Evolutionary conservation across 2,329 filamentous ascomycete genomes (phyloP).

Genomic region (Colletotrichum somersetense): DNA sequence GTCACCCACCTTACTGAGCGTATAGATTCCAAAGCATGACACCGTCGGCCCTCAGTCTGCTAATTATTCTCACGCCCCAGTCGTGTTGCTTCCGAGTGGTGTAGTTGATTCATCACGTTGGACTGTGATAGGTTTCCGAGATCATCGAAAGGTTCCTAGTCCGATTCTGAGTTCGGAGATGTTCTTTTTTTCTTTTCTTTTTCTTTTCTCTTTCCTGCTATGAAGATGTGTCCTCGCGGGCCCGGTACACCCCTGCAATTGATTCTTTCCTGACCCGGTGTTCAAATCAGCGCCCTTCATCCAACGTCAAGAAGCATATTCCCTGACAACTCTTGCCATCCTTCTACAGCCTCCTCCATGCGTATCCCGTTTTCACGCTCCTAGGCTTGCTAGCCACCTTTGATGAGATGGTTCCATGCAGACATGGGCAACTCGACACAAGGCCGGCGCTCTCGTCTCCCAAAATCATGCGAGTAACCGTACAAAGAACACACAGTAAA

Average conservation of each 20-base stretch:
- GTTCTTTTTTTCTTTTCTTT: slow-evolving; percentile 5
- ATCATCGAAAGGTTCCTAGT: slow-evolving; percentile 27
- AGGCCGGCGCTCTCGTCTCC: not conserved
- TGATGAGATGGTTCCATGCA: not conserved
- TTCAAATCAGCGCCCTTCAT: not conserved
- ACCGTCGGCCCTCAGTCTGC: slow-evolving; percentile 2
- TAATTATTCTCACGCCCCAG: not conserved
- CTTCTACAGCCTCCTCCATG: not conserved
- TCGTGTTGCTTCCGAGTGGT: slow-evolving; percentile 3
- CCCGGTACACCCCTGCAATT: not conserved
- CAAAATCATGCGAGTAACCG: not conserved
- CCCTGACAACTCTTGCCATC: not conserved
- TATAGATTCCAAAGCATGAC: not conserved
- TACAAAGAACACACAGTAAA: not conserved
- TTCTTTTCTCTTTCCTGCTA: not conserved
- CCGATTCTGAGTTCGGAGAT: slow-evolving; percentile 21
- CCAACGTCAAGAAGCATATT: not conserved
- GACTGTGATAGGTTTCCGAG: slow-evolving; percentile 28
- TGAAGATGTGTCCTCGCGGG: not conserved
- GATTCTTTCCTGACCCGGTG: not conserved
- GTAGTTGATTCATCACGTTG: slow-evolving; percentile 32
- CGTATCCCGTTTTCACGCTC: not conserved
- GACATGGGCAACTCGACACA: not conserved
- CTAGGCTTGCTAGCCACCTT: not conserved
- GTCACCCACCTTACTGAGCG: not conserved